Evolutionary conservation across 2,329 filamentous ascomycete species (phyloP), one percentile per base, ranked within the genome.

Genomic region (Colletotrichum melonis): DNA sequence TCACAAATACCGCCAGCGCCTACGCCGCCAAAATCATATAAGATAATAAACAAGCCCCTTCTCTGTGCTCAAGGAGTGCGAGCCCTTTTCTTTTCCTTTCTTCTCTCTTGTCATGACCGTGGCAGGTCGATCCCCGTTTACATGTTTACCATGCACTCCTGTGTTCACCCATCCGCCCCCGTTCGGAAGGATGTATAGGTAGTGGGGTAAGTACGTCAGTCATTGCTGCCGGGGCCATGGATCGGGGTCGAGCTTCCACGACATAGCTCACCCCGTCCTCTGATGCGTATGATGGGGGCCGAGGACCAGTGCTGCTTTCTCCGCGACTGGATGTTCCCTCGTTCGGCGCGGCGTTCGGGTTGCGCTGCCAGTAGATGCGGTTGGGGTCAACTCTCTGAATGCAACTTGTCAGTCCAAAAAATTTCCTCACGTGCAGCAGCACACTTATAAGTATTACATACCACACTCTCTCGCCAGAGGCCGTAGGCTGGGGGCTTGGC

Each of bases 401-500:
- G 52, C 52, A 12, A 9, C 19, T n/a, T 26, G 38, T 73, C 22
- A 73, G 59, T 32, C 22, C 38, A 58, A 32, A 32, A 26, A 5
- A 6, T 19, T 52, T 32, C 24, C 19, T 26, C 32, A 55, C 58
- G 22, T 22, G 46, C 5, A 30, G n/a, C 19, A 9, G 32, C 42
- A 19, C 42, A 19, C 5, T 19, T 19, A 59, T 24, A 12, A 35
- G 32, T 60, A 35, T 35, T 35, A 74, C 92, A 82, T 88, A 94
- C 92, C 82, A 97, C 94, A 78, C 93, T 96, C 81, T 92, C 92
- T 65, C 94, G 88, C 94, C 94, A 97, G 1, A 95, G 84, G 0
- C 95, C 95, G 79, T 98, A 98, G 2, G 94, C 94, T 0, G 95
- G 95, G 4, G 95, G 95, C 9, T 91, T 90, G 24, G 87, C 76